Percentiles rank a stretch among this genome's conserved stretches.
Conservation (phyloP, 805 yeast genomes). For the Komagataella kurtzmanii region DNA sequence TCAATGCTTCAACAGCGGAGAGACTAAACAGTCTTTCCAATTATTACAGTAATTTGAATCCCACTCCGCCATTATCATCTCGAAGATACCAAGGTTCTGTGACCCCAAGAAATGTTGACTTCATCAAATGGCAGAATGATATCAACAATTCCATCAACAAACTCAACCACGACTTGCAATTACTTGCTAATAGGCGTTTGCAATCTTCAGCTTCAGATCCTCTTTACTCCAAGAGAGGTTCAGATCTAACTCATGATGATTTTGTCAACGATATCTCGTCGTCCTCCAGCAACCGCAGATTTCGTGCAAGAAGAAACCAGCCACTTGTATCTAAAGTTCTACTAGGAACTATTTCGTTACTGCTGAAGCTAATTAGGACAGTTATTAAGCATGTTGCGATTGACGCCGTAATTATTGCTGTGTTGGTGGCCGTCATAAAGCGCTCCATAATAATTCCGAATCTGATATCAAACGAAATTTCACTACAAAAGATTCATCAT, state of each 20-base stretch:
- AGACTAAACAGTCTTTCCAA: conserved; percentile 4
- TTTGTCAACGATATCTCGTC: neutral
- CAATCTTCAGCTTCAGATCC: neutral
- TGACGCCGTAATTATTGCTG: conserved; percentile 9
- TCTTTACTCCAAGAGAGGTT: neutral
- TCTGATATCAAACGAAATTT: neutral
- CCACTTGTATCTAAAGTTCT: neutral
- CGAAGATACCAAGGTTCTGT: conserved; percentile 5
- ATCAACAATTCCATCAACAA: conserved; percentile 31
- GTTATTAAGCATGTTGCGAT: conserved; percentile 10
- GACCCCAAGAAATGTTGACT: conserved; percentile 16
- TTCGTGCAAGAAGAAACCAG: neutral
- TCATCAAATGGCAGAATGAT: conserved; percentile 40
- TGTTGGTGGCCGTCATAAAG: conserved; percentile 7
- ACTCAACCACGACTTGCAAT: conserved; percentile 25
- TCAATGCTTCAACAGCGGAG: conserved; percentile 3
- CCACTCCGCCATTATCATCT: conserved; percentile 5
- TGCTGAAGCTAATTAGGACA: conserved; percentile 5
- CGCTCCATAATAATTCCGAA: neutral
- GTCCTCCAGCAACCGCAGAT: neutral
- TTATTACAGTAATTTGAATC: conserved; percentile 8
- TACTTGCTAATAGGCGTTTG: conserved; percentile 4
- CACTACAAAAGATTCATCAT: neutral
- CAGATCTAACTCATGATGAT: neutral
- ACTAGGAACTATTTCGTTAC: conserved; percentile 1